Base-by-base conservation (phyloP, 2,329 filamentous ascomycete genomes). In the Microsporum ferrugineum region DNA sequence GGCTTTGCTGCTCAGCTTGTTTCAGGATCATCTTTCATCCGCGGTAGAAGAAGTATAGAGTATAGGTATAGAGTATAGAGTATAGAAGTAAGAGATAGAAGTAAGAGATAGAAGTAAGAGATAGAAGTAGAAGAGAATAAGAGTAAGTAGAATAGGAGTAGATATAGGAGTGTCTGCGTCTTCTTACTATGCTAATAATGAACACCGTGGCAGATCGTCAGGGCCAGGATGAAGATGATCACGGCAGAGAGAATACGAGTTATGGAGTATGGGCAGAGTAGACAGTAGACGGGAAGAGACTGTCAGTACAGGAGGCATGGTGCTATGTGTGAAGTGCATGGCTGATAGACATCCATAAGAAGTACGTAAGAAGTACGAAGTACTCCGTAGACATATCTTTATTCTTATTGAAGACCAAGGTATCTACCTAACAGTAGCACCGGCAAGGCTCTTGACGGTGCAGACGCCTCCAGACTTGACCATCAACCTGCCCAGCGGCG, bases 401-500 rank as follows among this genome's bases (percentile, higher is more conserved):
- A 23, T 23, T 23, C 17, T 23, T 23, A 23, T 17, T 23, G 17
- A 17, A 17, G 17, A 17, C 17, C 17, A 23, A 23, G 17, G 17
- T 23, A 23, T 23, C 69, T 88, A 97, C 80, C 91, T 84, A 65
- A 97, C 89, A 66, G 85, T 84, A 65, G 89, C 94, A 43, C 85
- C 86, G 77, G 86, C 87, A 71, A 99, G 79, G 62, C 80, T 88
- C 75, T 87, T 84, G 64, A 97, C 91, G 51, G 83, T 92, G 78
- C 94, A 97, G 55, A 88, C 76, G 51, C 89, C 89, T 57, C 89
- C 89, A 63, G 79, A 83, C 72, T 86, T 85, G 2, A 91, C 92
- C 65, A 89, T 84, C 66, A 97, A 78, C 71, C 79, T 80, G 41
- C 80, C 83, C 36, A 84, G 77, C 47, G 76, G 78, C 67, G 77